Base-by-base conservation (phyloP, 129 eudicot species). In the Artemisia argyi region DNA sequence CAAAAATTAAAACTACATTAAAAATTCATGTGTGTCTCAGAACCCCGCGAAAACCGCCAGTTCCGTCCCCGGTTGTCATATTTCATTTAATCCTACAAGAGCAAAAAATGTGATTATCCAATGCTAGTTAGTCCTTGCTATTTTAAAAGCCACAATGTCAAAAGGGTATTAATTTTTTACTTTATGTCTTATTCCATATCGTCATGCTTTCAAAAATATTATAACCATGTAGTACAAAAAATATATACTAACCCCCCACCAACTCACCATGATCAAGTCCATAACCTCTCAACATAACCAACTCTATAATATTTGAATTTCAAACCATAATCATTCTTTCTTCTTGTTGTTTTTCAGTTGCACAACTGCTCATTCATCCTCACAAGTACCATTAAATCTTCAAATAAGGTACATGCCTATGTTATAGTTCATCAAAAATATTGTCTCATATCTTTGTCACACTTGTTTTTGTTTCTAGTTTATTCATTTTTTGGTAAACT, bases 331-430 rank as follows among this genome's bases (percentile, higher is more conserved):
- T 32, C 32, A 28, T 28, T 28, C 7, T 35, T 35, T 35, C 44
- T 35, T 35, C 44, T 32, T 35, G 44, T 35, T 35, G 44, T 35
- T 35, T 35, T 39, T 39, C 46, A 39, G 46, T 52, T 52, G 57
- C 17, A 52, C 57, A 12, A 52, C 57, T 52, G 17, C 8, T 16
- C 57, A 52, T 14, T 52, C 19, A 13, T 52, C 17, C 57, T 52
- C 18, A 17, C 28, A 17, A 55, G n/a, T 55, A 17, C 20, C 18
- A 55, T 16, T 55, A 22, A 55, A 18, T 16, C 2, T n/a, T 17
- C 24, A 16, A 3, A 16, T 32, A 15, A 75, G 73, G 73, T 66
- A 76, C 47, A 53, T 24, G 18, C 9, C 44, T 35, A 35, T 35
- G 44, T 35, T 35, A 39, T 39, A 39, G 10, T 39, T 39, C 46